Conservation (phyloP, 345 rosid species). For the Noccaea caerulescens region DNA sequence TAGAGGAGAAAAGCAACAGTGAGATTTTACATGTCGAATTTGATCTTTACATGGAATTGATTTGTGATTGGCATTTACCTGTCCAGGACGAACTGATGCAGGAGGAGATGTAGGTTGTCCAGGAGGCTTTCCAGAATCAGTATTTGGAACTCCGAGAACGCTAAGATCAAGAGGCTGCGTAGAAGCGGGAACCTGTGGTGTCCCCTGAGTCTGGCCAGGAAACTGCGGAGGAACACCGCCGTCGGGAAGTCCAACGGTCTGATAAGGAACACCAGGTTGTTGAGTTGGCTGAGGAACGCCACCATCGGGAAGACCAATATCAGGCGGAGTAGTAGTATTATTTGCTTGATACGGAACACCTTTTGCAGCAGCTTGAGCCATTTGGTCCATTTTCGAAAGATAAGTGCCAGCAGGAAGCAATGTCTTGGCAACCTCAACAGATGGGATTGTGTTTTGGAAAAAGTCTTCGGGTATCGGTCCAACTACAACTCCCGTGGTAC, state of each 20-base stretch:
- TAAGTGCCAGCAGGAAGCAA: constrained; percentile 90
- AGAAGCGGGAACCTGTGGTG: constrained; percentile 54
- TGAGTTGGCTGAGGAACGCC: constrained; percentile 68
- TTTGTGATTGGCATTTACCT: constrained; percentile 51
- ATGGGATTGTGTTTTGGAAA: constrained; percentile 88
- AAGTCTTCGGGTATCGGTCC: constrained; percentile 94
- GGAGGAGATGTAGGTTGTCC: constrained; percentile 60
- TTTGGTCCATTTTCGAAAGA: constrained; percentile 72
- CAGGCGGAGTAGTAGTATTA: constrained; percentile 46
- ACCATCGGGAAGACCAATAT: constrained; percentile 78
- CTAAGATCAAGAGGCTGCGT: constrained; percentile 95
- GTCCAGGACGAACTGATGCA: constrained; percentile 88
- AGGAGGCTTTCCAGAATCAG: constrained; percentile 73
- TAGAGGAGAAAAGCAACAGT: constrained; percentile 9
- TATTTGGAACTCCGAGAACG: constrained; percentile 73
- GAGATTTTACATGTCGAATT: neutral
- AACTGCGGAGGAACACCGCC: constrained; percentile 87
- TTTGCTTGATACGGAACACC: constrained; percentile 49
- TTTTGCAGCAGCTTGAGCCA: constrained; percentile 54
- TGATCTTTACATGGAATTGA: neutral
- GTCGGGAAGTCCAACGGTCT: constrained; percentile 74
- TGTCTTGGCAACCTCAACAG: constrained; percentile 82
- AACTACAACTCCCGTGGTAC: constrained; percentile 56
- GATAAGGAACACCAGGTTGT: constrained; percentile 53
- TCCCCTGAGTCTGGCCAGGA: constrained; percentile 47